Percentiles rank a stretch among this genome's conserved stretches.
phyloP scores from a whole-genome alignment of 2,329 filamentous ascomycete genomes.

The Didymella pomorum region DNA sequence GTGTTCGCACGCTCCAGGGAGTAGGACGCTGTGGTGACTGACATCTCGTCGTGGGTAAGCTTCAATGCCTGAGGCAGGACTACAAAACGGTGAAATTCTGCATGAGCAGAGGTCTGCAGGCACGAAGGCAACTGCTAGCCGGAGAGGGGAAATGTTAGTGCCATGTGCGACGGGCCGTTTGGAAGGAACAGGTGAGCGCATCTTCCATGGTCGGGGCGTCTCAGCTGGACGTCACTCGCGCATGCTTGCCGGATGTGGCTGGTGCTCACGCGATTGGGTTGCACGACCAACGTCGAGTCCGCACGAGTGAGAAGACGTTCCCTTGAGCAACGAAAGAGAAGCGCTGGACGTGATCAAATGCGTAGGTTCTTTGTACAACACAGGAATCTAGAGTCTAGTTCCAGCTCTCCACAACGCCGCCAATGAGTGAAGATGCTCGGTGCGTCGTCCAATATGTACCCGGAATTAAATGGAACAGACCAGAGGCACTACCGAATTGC shows the following conservation, averaged over 20 bases:
- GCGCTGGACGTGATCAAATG: background rate
- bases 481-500: constrained; percentile 16
- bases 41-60: constrained; percentile 8
- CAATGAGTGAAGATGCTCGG: constrained; percentile 13
- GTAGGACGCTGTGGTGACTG: constrained; percentile 12
- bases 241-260: constrained; percentile 10
- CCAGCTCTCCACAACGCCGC: constrained; percentile 13
- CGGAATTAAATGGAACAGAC: background rate
- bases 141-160: constrained; percentile 22
- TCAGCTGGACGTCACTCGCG: constrained; percentile 18
- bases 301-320: background rate
- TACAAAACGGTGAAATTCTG: background rate
- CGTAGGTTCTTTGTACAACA: constrained; percentile 14
- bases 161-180: constrained; percentile 32
- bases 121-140: background rate
- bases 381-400: constrained; percentile 13
- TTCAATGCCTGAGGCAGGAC: constrained; percentile 12
- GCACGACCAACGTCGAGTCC: background rate
- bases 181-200: constrained; percentile 16
- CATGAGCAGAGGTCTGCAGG: constrained; percentile 1
- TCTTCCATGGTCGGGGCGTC: constrained; percentile 12
- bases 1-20: constrained; percentile 1
- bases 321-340: background rate
- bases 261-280: constrained; percentile 10
- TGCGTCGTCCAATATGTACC: constrained; percentile 14